Evolutionary conservation across 1,284 basidiomycete genomes (phyloP).

Genomic region (Cryptococcus neoformans): DNA sequence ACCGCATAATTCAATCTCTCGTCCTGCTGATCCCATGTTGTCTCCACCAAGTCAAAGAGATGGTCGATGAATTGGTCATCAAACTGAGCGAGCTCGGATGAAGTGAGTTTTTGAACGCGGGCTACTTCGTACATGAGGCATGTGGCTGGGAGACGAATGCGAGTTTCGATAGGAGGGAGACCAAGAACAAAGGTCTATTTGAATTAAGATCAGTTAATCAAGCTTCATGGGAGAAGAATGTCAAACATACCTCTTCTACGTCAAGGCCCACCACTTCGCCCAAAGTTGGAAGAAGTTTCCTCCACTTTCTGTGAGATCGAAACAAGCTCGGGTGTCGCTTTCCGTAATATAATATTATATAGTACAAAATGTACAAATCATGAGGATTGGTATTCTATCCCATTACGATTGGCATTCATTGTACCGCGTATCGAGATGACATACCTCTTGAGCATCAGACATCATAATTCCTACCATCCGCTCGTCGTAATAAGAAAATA

Average conservation of each 20-base stretch:
- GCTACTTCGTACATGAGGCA: conserved; percentile 85
- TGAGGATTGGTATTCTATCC: conserved; percentile 82
- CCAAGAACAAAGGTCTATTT: conserved; percentile 37
- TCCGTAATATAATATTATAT: conserved; percentile 72
- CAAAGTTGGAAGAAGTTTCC: conserved; percentile 70
- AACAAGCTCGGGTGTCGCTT: conserved; percentile 66
- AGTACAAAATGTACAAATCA: conserved; percentile 73
- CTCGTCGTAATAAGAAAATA: conserved; percentile 83
- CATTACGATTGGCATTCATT: not conserved
- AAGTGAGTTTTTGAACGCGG: conserved; percentile 75
- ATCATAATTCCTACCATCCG: conserved; percentile 74
- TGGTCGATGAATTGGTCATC: conserved; percentile 81
- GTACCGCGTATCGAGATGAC: conserved; percentile 27
- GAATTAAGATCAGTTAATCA: not conserved
- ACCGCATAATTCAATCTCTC: conserved; percentile 92
- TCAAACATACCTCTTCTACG: conserved; percentile 39
- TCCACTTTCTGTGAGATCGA: conserved; percentile 75
- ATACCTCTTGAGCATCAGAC: conserved; percentile 64
- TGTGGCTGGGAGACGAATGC: conserved; percentile 67
- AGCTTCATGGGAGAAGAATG: not conserved
- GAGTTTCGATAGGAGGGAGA: conserved; percentile 68
- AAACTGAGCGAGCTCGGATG: conserved; percentile 69
- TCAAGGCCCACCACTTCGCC: conserved; percentile 55
- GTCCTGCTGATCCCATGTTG: conserved; percentile 80
- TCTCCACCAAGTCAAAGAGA: conserved; percentile 90